A percentile compares a stretch with the other conserved stretches of the same genome.
phyloP scores from a whole-genome alignment of 2,329 filamentous ascomycete genomes.

The Fusarium oxysporum region DNA sequence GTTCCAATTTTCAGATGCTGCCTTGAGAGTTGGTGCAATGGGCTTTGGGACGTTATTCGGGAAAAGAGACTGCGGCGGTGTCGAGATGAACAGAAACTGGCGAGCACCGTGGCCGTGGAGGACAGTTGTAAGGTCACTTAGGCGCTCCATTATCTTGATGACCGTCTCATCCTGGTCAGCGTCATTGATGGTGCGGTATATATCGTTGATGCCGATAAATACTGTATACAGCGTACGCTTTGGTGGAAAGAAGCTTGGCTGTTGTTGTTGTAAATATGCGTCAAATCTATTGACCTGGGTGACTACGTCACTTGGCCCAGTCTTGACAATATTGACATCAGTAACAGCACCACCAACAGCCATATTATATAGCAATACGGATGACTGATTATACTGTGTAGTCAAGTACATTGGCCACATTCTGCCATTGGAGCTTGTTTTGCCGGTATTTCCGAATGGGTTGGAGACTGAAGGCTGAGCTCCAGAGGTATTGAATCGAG shows the following conservation, averaged over 20 bases:
- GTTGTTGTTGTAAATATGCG: neutral
- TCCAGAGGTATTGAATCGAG: slow-evolving; percentile 7
- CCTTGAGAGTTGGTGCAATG: neutral
- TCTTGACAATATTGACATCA: slow-evolving; percentile 7
- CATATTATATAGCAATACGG: slow-evolving; percentile 5
- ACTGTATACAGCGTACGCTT: slow-evolving; percentile 4
- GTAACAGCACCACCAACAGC: slow-evolving; percentile 20
- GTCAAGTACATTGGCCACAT: slow-evolving; percentile 25
- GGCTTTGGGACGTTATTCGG: slow-evolving; percentile 15
- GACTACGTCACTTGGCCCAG: slow-evolving; percentile 7
- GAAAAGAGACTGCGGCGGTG: slow-evolving; percentile 11
- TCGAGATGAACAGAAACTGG: slow-evolving; percentile 17
- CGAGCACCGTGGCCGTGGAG: neutral
- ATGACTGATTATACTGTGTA: slow-evolving; percentile 1
- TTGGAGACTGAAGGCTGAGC: neutral
- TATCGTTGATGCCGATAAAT: slow-evolving; percentile 24
- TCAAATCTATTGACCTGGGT: slow-evolving; percentile 1
- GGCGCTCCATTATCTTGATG: neutral
- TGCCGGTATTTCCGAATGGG: slow-evolving; percentile 9
- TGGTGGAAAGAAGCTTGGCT: neutral
- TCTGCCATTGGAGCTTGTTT: slow-evolving; percentile 20
- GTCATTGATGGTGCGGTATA: slow-evolving; percentile 19
- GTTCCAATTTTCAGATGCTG: slow-evolving; percentile 2
- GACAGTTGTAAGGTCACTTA: neutral
- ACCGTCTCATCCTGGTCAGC: neutral